phyloP scores from a whole-genome alignment of 2,329 filamentous ascomycete genomes.

The Fusarium dlaminii region DNA sequence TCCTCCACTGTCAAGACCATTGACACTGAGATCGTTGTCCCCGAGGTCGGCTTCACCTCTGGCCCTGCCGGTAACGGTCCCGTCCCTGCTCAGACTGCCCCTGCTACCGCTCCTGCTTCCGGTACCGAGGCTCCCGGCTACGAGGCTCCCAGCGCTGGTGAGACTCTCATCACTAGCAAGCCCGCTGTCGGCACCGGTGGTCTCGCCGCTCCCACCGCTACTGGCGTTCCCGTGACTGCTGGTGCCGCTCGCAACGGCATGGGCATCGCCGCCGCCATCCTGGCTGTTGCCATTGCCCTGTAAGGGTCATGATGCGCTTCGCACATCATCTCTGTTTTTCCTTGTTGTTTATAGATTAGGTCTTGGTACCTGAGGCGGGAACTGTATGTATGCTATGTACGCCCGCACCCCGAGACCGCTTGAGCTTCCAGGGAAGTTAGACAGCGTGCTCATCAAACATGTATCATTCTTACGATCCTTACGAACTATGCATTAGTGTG shows the following conservation, averaged over 20 bases:
- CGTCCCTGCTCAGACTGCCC: constrained; percentile 48
- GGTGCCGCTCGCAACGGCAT: constrained; percentile 55
- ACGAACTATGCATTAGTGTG: constrained; percentile 53
- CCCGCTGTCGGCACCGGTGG: constrained; percentile 46
- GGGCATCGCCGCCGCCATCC: constrained; percentile 56
- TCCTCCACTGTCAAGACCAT: constrained; percentile 60
- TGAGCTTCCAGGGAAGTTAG: constrained; percentile 29
- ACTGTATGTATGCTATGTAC: constrained; percentile 40
- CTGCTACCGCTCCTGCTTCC: constrained; percentile 53
- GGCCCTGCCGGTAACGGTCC: constrained; percentile 34
- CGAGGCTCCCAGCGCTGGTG: constrained; percentile 18
- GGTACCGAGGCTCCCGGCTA: constrained; percentile 34
- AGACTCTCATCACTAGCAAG: constrained; percentile 42
- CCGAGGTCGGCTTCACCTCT: constrained; percentile 61
- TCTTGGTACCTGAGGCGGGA: constrained; percentile 41
- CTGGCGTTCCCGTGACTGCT: constrained; percentile 51
- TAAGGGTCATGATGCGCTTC: constrained; percentile 48
- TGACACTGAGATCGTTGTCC: constrained; percentile 62
- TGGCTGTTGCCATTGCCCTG: constrained; percentile 57
- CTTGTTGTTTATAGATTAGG: constrained; percentile 42
- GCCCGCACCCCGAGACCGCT: constrained; percentile 27
- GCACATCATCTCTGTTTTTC: constrained; percentile 38
- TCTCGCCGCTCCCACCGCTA: constrained; percentile 48
- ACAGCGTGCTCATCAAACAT: constrained; percentile 34
- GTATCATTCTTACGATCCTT: constrained; percentile 69